These are phyloP conservation scores for Adansonia madagascariensis DNA, from an alignment of 441 rosid species.

Conservation along the genomic window DNA sequence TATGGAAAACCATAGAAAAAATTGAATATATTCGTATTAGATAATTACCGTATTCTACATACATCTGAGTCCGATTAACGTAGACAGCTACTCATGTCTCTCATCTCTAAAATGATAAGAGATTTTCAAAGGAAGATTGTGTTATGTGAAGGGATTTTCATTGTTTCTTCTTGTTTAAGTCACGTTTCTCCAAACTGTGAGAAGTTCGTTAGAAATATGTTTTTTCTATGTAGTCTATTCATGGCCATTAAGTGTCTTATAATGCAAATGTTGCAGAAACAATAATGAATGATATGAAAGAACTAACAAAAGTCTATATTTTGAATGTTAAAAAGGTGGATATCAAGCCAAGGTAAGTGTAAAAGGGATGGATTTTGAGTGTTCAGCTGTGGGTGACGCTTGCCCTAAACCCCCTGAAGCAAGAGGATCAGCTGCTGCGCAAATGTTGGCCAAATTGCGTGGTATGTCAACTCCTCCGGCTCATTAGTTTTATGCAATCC, in stretches of 20 bases:
- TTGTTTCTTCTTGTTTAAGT: not conserved
- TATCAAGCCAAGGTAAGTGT: slow-evolving; percentile 52
- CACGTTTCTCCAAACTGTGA: not conserved
- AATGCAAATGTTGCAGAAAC: not conserved
- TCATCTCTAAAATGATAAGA: not conserved
- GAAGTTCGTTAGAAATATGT: not conserved
- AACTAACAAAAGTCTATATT: slow-evolving; percentile 26
- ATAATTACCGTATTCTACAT: no score
- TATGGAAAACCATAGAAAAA: no score
- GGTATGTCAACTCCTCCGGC: not conserved
- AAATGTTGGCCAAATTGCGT: slow-evolving; percentile 41
- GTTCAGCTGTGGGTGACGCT: slow-evolving; percentile 42
- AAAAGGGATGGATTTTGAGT: slow-evolving; percentile 46
- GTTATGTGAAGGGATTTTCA: not conserved
- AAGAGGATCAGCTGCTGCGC: slow-evolving; percentile 65
- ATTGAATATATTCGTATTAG: no score
- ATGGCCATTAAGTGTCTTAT: not conserved
- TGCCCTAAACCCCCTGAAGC: slow-evolving; percentile 50
- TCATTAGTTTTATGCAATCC: not conserved
- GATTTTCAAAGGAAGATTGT: not conserved
- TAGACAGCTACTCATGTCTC: not conserved
- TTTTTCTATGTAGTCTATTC: not conserved
- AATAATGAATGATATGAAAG: not conserved
- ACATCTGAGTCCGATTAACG: no score
- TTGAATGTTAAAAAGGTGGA: slow-evolving; percentile 51